Base-by-base conservation (phyloP, 352 stramenopile species). In the Globisporangium spinosum region DNA sequence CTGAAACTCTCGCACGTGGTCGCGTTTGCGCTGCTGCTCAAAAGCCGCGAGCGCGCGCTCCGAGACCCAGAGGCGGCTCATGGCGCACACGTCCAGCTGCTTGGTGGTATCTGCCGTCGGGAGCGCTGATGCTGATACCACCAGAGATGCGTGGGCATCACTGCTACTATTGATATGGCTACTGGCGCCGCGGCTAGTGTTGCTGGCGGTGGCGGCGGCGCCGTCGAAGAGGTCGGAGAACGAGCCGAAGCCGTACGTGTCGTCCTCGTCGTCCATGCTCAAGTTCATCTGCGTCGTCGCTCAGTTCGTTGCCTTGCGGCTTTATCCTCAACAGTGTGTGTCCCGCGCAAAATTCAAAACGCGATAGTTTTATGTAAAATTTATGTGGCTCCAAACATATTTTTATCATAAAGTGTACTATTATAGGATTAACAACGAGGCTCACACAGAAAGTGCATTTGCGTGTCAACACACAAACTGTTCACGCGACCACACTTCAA, bases 161-260 rank as follows among this genome's bases (percentile, higher is more conserved):
- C n/a, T 40, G 62, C 12, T 7, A 55, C 47, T 20, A 25, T 12
- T 15, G 43, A 12, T 2, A 23, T 23, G 43, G 17, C 43, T 2
- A 23, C 17, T 51, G 17, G 22, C 1, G 23, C 22, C n/a, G 15
- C 4, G 13, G 49, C 13, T 9, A 55, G 23, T 15, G 29, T 7
- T 17, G 68, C 43, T 35, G 7, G 5, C 22, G 23, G 38, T 47
- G 23, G 47, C 15, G 32, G 6, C 20, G 32, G 34, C 43, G 38
- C 53, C 43, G 45, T 81, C 75, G 67, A 91, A 88, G 70, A 91
- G 74, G 9, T 89, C 80, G 27, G 79, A 77, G 72, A 81, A 84
- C 57, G 83, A 86, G 45, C 80, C 77, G 64, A 90, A 91, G 83
- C 81, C 83, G 71, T 89, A 89, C 65, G 74, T 80, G 35, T 88